A percentile compares a stretch with the other conserved stretches of the same genome.
phyloP scores from a whole-genome alignment of 176 grass and related monocot species.

The Saccharum officinarum region DNA sequence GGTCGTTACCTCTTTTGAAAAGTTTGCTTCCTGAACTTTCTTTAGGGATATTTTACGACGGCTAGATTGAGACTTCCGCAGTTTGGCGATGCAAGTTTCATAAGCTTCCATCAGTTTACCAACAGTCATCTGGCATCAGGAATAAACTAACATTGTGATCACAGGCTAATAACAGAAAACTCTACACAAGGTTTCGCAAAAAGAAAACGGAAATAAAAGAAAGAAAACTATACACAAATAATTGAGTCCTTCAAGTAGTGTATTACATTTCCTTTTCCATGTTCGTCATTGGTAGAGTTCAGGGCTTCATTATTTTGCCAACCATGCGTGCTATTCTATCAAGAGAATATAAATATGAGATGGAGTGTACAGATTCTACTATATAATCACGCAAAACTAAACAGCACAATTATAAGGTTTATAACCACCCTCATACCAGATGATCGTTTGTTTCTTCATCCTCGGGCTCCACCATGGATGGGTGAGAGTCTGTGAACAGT shows the following conservation, averaged over 20 bases:
- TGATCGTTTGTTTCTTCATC: slow-evolving; percentile 51
- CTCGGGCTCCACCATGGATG: slow-evolving; percentile 48
- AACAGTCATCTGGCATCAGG: slow-evolving; percentile 71
- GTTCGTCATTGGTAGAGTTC: slow-evolving; percentile 31
- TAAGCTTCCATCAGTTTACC: slow-evolving; percentile 84
- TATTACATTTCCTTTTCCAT: slow-evolving; percentile 83
- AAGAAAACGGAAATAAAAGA: neutral
- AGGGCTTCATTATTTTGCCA: slow-evolving; percentile 48
- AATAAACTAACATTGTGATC: slow-evolving; percentile 17
- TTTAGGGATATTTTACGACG: slow-evolving; percentile 79
- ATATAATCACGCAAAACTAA: slow-evolving; percentile 3
- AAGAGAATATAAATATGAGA: slow-evolving; percentile 47
- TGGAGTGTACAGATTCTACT: neutral
- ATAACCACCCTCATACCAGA: slow-evolving; percentile 50
- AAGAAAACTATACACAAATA: neutral
- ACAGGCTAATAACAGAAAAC: slow-evolving; percentile 4
- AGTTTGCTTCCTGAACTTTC: slow-evolving; percentile 66
- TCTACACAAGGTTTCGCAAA: neutral
- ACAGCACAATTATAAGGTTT: slow-evolving; percentile 17
- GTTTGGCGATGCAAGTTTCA: slow-evolving; percentile 60
- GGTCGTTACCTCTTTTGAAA: slow-evolving; percentile 52
- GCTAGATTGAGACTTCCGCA: slow-evolving; percentile 71
- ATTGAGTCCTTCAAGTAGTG: neutral
- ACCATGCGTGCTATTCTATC: slow-evolving; percentile 64
- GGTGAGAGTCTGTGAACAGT: slow-evolving; percentile 43